A percentile compares a stretch with the other conserved stretches of the same genome.
Conservation (phyloP, 306 rosid species). For the Trifolium subterraneum region DNA sequence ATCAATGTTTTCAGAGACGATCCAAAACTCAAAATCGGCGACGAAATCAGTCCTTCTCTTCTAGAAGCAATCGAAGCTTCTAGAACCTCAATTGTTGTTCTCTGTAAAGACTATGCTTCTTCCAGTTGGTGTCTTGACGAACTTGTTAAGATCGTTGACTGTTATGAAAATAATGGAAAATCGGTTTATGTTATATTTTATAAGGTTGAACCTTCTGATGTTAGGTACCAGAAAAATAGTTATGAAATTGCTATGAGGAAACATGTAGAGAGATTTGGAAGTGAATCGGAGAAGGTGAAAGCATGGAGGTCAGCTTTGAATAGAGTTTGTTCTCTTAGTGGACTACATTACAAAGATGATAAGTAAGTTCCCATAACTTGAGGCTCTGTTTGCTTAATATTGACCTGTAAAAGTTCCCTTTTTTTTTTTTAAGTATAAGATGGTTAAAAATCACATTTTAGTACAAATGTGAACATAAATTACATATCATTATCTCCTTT, state of each 20-base stretch:
- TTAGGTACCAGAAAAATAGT: background rate
- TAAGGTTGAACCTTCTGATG: background rate
- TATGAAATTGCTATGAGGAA: background rate
- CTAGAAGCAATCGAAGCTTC: constrained; percentile 1
- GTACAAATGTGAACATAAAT: no score
- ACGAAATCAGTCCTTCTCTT: background rate
- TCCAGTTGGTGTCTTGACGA: constrained; percentile 23
- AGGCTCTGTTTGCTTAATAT: no score
- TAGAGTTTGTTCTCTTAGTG: background rate
- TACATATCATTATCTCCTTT: no score
- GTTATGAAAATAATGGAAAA: background rate
- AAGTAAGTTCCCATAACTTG: no score
- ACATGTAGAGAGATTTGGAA: background rate
- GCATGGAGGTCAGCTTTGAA: constrained; percentile 31
- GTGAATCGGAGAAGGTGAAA: constrained; percentile 13
- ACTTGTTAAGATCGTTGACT: constrained; percentile 5
- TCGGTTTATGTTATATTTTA: background rate
- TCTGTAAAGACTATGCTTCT: background rate
- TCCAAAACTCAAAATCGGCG: background rate
- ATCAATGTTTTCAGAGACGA: constrained; percentile 2
- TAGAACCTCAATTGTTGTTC: background rate
- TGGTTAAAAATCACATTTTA: no score
- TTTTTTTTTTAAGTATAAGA: no score
- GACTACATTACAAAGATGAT: background rate
- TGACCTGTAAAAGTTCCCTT: no score